Evolutionary conservation across 805 yeast genomes (phyloP).

Genomic region (Zygosaccharomyces bailii): DNA sequence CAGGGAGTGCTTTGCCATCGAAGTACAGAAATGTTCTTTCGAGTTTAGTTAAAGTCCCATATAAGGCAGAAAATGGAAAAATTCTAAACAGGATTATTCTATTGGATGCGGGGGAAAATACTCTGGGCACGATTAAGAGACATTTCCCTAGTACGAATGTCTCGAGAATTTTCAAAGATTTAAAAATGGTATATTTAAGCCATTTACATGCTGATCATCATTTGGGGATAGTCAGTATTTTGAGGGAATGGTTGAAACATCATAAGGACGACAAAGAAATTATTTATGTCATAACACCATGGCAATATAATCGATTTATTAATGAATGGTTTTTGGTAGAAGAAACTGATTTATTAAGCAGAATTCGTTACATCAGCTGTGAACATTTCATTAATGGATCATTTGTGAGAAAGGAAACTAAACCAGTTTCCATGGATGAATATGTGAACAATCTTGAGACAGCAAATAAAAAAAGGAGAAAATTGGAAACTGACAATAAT

Average conservation of each 20-base stretch:
- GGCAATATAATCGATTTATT: slow-evolving; percentile 65
- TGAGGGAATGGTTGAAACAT: slow-evolving; percentile 60
- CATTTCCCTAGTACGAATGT: slow-evolving; percentile 49
- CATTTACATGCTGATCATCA: slow-evolving; percentile 98
- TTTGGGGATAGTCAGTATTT: slow-evolving; percentile 69
- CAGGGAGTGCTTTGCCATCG: slow-evolving; percentile 90
- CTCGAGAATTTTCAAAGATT: slow-evolving; percentile 50
- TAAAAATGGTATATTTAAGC: slow-evolving; percentile 65
- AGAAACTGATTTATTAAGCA: slow-evolving; percentile 36
- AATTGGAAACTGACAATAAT: slow-evolving; percentile 24
- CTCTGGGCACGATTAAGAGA: slow-evolving; percentile 68
- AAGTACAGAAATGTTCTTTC: slow-evolving; percentile 81
- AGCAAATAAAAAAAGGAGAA: slow-evolving; percentile 23
- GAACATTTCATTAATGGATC: slow-evolving; percentile 50
- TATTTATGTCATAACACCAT: slow-evolving; percentile 67
- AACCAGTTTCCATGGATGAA: slow-evolving; percentile 31
- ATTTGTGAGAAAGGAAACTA: slow-evolving; percentile 33
- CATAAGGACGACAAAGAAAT: slow-evolving; percentile 39
- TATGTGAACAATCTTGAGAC: slow-evolving; percentile 12
- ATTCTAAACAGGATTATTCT: slow-evolving; percentile 46
- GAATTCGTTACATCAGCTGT: slow-evolving; percentile 54
- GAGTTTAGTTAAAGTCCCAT: slow-evolving; percentile 71
- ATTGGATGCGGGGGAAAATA: slow-evolving; percentile 95
- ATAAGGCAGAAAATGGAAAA: slow-evolving; percentile 32
- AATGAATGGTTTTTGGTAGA: slow-evolving; percentile 64